A percentile compares a stretch with the other conserved stretches of the same genome.
These are phyloP conservation scores for Lotmaria passim DNA, from an alignment of 208 protist genomes.

Conservation along the genomic window DNA sequence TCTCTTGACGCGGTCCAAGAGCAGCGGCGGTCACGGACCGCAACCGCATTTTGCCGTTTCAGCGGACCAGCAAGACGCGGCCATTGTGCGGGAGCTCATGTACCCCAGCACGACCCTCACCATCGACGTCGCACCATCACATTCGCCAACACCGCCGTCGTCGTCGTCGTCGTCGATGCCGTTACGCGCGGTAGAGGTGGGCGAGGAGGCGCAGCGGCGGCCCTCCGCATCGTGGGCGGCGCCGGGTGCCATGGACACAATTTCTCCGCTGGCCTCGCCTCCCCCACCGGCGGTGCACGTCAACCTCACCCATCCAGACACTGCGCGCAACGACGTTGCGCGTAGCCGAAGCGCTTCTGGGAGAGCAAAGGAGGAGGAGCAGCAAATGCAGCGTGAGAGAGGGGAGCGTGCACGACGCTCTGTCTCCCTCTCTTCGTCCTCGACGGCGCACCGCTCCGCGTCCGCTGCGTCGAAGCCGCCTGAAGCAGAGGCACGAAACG, in stretches of 20 bases:
- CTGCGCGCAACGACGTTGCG: neutral
- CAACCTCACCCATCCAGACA: neutral
- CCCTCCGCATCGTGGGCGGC: neutral
- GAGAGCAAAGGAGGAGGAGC: neutral
- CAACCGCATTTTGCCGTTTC: slow-evolving; percentile 1
- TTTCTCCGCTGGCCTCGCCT: neutral
- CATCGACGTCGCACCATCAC: slow-evolving; percentile 13
- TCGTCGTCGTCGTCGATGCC: neutral
- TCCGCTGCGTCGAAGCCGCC: neutral
- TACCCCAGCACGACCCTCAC: slow-evolving; percentile 12
- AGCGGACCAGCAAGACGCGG: neutral
- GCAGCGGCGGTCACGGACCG: neutral
- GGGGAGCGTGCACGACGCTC: neutral
- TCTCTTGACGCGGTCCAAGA: slow-evolving; percentile 6
- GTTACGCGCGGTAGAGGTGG: neutral
- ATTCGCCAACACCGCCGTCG: neutral
- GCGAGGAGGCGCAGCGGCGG: slow-evolving; percentile 1
- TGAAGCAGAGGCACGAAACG: neutral
- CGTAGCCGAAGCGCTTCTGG: no score
- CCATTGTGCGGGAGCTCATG: slow-evolving; percentile 13
- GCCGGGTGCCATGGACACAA: neutral
- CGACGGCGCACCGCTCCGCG: neutral
- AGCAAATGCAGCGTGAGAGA: neutral
- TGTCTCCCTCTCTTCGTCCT: neutral
- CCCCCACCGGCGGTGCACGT: slow-evolving; percentile 5